Base-by-base conservation (phyloP, 1,284 basidiomycete genomes). In the Ganoderma multipileum region DNA sequence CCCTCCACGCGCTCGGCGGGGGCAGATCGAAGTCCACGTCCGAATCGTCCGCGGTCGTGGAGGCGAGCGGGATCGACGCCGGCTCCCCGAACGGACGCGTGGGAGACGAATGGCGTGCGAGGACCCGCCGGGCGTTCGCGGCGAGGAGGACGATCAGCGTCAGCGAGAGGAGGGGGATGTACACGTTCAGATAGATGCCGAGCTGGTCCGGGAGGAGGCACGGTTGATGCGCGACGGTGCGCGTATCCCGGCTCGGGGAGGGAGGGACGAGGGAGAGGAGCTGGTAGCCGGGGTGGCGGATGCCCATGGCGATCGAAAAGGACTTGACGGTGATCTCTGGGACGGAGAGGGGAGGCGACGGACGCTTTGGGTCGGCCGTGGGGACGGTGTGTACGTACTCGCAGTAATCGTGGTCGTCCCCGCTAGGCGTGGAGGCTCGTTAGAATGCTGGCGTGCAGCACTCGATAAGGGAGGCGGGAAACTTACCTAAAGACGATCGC, bases 371-470 rank as follows among this genome's bases (percentile, higher is more conserved):
- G 65, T 75, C 76, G 12, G 71, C 41, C 16, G 69, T 58, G n/a
- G 74, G 70, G 18, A 78, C 68, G 72, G 67, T 77, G 74, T 91
- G 90, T 16, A 73, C 77, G 66, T 87, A 82, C 62, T 88, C 86
- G 78, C 90, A 91, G 72, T 89, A 88, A 76, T 91, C 90, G 74
- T 90, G 89, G 76, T 91, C 89, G 75, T 91, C 89, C 4, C 88
- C 89, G 71, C 88, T 89, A 67, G 41, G 16, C 12, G 26, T 33
- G 38, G 26, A 50, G 6, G 44, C 39, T 38, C 18, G 55, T 39
- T 6, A 57, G 50, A 38, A 54, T 6, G 3, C 28, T 33, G 23
- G 33, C 55, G 16, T 1, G 23, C n/a, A 26, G 61, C 54, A 62
- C 20, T 66, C 41, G 55, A 26, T 20, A 39, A 12, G 16, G 50